These are phyloP conservation scores for Dactylellina drechsleri DNA, from an alignment of 2,329 filamentous ascomycete genomes.

Conservation along the genomic window DNA sequence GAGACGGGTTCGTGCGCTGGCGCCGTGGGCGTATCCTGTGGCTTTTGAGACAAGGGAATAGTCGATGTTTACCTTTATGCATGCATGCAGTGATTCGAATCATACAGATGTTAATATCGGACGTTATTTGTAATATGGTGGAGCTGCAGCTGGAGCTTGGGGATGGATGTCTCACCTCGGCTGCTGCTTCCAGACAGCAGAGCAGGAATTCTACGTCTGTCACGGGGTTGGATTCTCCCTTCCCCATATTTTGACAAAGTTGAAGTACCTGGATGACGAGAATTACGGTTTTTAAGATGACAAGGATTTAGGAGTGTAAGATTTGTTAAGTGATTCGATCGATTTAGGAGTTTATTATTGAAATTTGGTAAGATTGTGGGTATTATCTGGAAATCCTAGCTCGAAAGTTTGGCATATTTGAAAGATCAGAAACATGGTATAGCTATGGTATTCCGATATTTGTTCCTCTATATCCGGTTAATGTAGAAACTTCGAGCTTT, in stretches of 20 bases:
- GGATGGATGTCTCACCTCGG: constrained; percentile 7
- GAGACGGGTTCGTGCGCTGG: constrained; percentile 17
- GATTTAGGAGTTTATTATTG: too few species aligned
- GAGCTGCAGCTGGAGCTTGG: not conserved
- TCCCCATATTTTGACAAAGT: constrained; percentile 5
- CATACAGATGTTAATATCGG: not conserved
- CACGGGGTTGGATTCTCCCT: not conserved
- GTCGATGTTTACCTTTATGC: constrained; percentile 5
- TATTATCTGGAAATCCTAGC: too few species aligned
- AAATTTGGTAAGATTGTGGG: too few species aligned
- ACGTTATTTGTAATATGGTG: not conserved
- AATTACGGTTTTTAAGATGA: too few species aligned
- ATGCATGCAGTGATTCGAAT: too few species aligned
- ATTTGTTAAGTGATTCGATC: too few species aligned
- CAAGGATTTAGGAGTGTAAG: too few species aligned
- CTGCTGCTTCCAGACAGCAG: constrained; percentile 23
- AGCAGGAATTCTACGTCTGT: constrained; percentile 28
- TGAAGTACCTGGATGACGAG: too few species aligned
- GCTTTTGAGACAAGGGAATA: constrained; percentile 36
- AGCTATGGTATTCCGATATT: not conserved
- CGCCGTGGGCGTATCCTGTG: constrained; percentile 15
- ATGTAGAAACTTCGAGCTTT: not conserved
- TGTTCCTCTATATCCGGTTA: not conserved
- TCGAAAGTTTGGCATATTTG: too few species aligned
- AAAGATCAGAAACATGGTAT: too few species aligned